Evolutionary conservation across 1,284 basidiomycete genomes (phyloP), one percentile per base, ranked within the genome.

Genomic region (Melampsora occidentalis): DNA sequence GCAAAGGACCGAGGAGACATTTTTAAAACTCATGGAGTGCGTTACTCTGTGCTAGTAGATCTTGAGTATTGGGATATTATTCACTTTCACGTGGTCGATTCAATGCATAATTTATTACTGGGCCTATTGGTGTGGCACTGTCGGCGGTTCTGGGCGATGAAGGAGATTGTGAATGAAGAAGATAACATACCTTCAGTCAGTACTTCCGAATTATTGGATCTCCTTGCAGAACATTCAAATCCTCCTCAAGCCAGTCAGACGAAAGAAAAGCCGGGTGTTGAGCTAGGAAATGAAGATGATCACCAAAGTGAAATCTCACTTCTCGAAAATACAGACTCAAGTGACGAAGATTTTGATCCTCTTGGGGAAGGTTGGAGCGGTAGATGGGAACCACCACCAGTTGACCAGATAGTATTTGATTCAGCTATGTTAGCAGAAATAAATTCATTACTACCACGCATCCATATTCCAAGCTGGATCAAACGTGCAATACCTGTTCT

Each of bases 51-150:
- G 5, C 48, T 51, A 1, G 5, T 65, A 20, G 35, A 39, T 20
- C 51, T 53, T 1, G 28, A 28, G 2, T 28, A 28, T 28, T 28
- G 14, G n/a, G n/a, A 51, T 3, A 51, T 51, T 2, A 51, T 51
- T 51, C 16, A 51, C 49, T 16, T 51, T 51, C 49, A 51, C 2
- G 49, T 51, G 49, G 49, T 51, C 14, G 49, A 76, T 63, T 33
- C 72, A 42, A 76, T 76, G 57, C 66, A 76, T 28, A 76, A 68
- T 33, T 57, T 76, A 5, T 33, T 76, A 7, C 25, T 76, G 18
- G 53, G 65, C 1, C n/a, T 66, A 4, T n/a, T 67, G 20, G 22
- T 53, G 14, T 75, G 71, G 71, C 71, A 75, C 51, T 67, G 63
- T 22, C 48, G 18, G 2, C 12, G 35, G 20, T 67, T 68, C 39